Evolutionary conservation across 2,329 filamentous ascomycete species (phyloP).

Genomic region (Bipolaris victoriae): DNA sequence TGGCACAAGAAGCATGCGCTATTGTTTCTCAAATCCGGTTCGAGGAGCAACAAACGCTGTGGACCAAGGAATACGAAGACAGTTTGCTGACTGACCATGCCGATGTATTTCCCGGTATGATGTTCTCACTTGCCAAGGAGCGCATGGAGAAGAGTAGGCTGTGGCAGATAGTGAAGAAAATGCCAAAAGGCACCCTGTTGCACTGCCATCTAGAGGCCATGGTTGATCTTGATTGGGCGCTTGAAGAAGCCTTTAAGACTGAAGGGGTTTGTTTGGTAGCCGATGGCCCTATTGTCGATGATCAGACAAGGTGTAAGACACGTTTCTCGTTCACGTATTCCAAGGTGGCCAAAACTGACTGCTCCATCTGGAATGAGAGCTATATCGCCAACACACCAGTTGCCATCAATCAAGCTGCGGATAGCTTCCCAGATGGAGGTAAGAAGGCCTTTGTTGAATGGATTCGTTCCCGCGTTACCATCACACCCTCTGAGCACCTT

Average conservation of each 20-base stretch:
- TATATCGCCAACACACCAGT: constrained; percentile 68
- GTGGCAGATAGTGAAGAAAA: constrained; percentile 81
- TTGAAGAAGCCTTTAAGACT: constrained; percentile 72
- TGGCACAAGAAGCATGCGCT: constrained; percentile 75
- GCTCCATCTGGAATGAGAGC: constrained; percentile 68
- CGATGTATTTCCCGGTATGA: constrained; percentile 84
- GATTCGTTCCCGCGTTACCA: constrained; percentile 74
- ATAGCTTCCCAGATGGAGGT: constrained; percentile 76
- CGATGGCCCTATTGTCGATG: constrained; percentile 62
- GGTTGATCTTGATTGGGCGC: constrained; percentile 82
- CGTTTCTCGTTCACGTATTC: constrained; percentile 64
- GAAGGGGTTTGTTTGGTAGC: constrained; percentile 75
- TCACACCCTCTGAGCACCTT: constrained; percentile 74
- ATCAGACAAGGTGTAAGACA: constrained; percentile 61
- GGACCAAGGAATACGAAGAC: constrained; percentile 77
- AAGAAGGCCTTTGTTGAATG: constrained; percentile 75
- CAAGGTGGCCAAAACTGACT: constrained; percentile 48
- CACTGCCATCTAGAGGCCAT: constrained; percentile 92
- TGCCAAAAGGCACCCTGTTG: constrained; percentile 87
- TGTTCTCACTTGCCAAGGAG: constrained; percentile 87
- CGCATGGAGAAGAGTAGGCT: constrained; percentile 83
- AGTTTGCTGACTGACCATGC: constrained; percentile 67
- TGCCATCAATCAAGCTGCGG: constrained; percentile 67
- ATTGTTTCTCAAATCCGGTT: constrained; percentile 82
- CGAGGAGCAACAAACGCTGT: constrained; percentile 76